Evolutionary conservation across 441 rosid species (phyloP).

Genomic region (Adansonia gregorii): DNA sequence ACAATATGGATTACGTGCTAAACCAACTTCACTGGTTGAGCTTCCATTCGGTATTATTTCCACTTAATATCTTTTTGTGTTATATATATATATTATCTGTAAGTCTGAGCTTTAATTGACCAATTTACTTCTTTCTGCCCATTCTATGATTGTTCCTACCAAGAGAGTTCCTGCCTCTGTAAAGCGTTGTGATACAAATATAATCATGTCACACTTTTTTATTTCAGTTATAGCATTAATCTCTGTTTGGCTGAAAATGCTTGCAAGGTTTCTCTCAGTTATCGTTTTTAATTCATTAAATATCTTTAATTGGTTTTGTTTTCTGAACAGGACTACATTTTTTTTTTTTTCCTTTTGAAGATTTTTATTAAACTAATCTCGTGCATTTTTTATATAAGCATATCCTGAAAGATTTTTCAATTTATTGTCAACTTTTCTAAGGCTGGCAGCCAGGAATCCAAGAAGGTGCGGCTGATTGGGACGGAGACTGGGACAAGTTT

Average conservation of each 20-base stretch:
- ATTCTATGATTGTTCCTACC: neutral
- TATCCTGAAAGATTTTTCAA: neutral
- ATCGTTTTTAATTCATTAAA: neutral
- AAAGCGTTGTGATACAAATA: neutral
- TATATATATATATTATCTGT: conserved; percentile 1
- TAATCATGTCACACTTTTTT: neutral
- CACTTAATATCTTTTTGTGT: conserved; percentile 22
- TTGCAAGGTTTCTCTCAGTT: neutral
- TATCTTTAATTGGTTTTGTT: neutral
- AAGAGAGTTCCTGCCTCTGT: neutral
- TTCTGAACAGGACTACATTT: neutral
- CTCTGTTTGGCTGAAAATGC: neutral
- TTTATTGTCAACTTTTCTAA: conserved; percentile 34
- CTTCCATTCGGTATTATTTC: conserved; percentile 85
- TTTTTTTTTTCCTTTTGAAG: neutral
- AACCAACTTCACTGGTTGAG: conserved; percentile 85
- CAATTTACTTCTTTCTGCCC: conserved; percentile 4
- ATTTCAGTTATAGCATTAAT: conserved; percentile 20
- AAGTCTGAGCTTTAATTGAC: conserved; percentile 4
- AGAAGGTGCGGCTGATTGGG: conserved; percentile 95
- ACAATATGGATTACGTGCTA: conserved; percentile 89
- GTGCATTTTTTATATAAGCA: no score
- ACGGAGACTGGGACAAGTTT: conserved; percentile 89
- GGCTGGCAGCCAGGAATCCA: conserved; percentile 98
- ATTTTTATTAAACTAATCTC: neutral